Evolutionary conservation across 2,329 filamentous ascomycete species (phyloP).

Genomic region (Talaromyces sp.): DNA sequence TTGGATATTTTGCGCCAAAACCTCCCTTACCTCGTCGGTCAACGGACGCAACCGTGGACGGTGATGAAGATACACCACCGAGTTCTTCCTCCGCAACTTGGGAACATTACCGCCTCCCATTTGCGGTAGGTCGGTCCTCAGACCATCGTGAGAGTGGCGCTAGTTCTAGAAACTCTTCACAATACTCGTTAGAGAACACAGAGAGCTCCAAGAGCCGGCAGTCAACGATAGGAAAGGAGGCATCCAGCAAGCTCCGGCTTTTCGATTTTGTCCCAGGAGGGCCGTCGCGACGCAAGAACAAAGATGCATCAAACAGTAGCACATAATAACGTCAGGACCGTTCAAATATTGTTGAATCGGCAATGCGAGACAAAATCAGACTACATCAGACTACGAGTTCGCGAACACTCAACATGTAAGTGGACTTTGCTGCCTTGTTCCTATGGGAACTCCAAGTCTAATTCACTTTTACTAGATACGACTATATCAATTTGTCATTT

Average conservation of each 20-base stretch:
- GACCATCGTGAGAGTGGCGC: constrained; percentile 12
- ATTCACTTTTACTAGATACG: neutral
- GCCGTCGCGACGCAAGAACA: constrained; percentile 38
- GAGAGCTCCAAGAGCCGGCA: constrained; percentile 34
- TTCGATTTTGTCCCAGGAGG: constrained; percentile 42
- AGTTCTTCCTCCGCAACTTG: constrained; percentile 41
- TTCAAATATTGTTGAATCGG: neutral
- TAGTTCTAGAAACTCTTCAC: constrained; percentile 43
- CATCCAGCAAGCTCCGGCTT: constrained; percentile 39
- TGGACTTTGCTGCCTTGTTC: neutral
- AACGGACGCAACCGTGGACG: constrained; percentile 34
- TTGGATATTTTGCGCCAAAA: constrained; percentile 36
- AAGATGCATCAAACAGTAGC: constrained; percentile 26
- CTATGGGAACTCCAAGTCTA: neutral
- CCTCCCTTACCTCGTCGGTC: constrained; percentile 36
- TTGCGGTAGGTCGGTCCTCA: constrained; percentile 21
- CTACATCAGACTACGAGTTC: too few relatives aligned
- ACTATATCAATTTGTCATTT: neutral
- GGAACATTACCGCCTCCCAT: constrained; percentile 40
- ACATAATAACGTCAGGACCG: neutral
- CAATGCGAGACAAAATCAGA: neutral
- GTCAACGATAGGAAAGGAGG: constrained; percentile 36
- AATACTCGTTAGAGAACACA: constrained; percentile 39
- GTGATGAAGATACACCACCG: constrained; percentile 43
- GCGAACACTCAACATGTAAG: neutral